Percentiles rank a stretch among this genome's conserved stretches.
These are phyloP conservation scores for Cryptococcus sp. DNA, from an alignment of 1,284 basidiomycete genomes.

Conservation along the genomic window DNA sequence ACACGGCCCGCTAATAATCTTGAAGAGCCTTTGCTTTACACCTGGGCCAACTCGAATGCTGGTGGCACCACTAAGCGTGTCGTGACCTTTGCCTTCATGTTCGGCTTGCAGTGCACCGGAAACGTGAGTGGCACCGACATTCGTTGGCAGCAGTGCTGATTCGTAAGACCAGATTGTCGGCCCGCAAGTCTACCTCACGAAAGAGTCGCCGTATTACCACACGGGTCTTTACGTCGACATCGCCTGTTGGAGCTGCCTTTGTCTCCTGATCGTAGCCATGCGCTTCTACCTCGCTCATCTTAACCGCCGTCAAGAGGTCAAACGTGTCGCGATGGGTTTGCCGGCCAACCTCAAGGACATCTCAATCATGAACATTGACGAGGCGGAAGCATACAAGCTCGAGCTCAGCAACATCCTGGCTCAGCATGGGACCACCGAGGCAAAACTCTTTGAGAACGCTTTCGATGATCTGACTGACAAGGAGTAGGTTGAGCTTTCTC, in stretches of 20 bases:
- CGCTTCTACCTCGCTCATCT: conserved; percentile 26
- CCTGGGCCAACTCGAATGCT: conserved; percentile 34
- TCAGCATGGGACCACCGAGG: conserved; percentile 21
- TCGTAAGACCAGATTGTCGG: conserved; percentile 15
- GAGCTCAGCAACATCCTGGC: conserved; percentile 20
- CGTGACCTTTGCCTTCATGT: conserved; percentile 30
- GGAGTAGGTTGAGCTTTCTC: conserved; percentile 11
- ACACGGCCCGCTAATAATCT: no score
- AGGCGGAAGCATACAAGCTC: conserved; percentile 27
- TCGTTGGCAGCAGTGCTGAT: background rate
- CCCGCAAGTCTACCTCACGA: conserved; percentile 25
- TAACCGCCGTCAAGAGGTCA: conserved; percentile 25
- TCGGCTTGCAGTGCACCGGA: conserved; percentile 27
- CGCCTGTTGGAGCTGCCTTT: conserved; percentile 29
- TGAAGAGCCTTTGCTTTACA: conserved; percentile 19
- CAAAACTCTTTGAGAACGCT: conserved; percentile 25
- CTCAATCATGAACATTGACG: conserved; percentile 29
- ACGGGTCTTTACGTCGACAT: conserved; percentile 37
- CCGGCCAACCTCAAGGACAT: conserved; percentile 28
- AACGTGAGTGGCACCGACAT: conserved; percentile 7
- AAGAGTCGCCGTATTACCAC: conserved; percentile 27
- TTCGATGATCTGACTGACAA: conserved; percentile 37
- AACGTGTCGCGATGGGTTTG: conserved; percentile 27
- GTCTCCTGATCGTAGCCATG: conserved; percentile 24
- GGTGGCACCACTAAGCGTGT: conserved; percentile 34